A percentile compares a stretch with the other conserved stretches of the same genome.
Evolutionary conservation across 1,284 basidiomycete genomes (phyloP).

Genomic region (Microbotryomycetes sp.): DNA sequence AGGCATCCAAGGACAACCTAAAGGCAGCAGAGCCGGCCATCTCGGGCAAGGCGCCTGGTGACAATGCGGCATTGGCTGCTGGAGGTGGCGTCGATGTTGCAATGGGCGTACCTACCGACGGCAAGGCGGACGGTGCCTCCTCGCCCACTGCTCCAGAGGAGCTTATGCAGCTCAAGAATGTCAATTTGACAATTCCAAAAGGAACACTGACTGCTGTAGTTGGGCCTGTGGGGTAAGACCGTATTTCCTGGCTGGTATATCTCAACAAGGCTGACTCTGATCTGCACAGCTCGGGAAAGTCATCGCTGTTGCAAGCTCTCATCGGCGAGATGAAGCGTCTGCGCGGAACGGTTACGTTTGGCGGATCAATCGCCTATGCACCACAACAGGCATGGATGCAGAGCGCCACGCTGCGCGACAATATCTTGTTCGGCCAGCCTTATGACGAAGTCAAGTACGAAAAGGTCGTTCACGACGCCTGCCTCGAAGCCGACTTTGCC

Average conservation of each 20-base stretch:
- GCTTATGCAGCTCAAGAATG: conserved; percentile 50
- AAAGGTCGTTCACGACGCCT: conserved; percentile 64
- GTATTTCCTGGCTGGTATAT: not conserved
- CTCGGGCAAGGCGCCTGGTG: conserved; percentile 1
- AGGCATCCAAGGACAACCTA: conserved; percentile 26
- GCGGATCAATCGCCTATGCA: conserved; percentile 35
- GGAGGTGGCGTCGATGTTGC: conserved; percentile 6
- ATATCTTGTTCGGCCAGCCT: conserved; percentile 74
- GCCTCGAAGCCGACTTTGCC: conserved; percentile 68
- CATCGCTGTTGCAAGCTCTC: conserved; percentile 61
- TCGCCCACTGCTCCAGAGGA: conserved; percentile 5
- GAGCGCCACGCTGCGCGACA: conserved; percentile 67
- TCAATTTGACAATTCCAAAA: conserved; percentile 52
- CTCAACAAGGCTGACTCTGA: conserved; percentile 1
- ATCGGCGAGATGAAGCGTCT: conserved; percentile 64
- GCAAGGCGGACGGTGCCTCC: not conserved
- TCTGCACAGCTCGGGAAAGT: conserved; percentile 45
- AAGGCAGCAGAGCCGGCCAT: conserved; percentile 13
- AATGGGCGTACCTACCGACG: conserved; percentile 4
- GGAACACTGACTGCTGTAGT: conserved; percentile 59
- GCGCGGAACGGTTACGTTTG: conserved; percentile 47
- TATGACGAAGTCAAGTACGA: conserved; percentile 72
- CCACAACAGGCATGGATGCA: conserved; percentile 76
- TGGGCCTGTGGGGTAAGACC: conserved; percentile 50
- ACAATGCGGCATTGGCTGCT: not conserved